Percentiles rank a stretch among this genome's conserved stretches.
phyloP scores from a whole-genome alignment of 2,329 filamentous ascomycete species.

The Septoria linicola region DNA sequence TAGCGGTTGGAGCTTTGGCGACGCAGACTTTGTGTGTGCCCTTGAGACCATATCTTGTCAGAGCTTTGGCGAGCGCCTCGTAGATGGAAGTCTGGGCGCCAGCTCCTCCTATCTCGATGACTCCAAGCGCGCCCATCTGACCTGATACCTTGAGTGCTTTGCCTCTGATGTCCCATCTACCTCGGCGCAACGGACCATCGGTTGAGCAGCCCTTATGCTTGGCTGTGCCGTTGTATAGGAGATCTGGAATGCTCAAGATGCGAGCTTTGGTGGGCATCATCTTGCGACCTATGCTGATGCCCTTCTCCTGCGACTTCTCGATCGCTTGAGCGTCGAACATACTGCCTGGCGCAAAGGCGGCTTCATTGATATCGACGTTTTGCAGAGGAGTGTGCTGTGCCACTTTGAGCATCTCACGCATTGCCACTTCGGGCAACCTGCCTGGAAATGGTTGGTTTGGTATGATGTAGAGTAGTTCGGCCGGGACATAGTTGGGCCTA shows the following conservation, averaged over 20 bases:
- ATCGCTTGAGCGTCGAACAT: not conserved
- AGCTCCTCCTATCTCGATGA: not conserved
- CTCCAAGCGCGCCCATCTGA: not conserved
- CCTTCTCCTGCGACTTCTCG: not conserved
- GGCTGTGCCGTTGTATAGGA: not conserved
- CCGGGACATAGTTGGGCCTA: constrained; percentile 8
- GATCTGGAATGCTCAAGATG: not conserved
- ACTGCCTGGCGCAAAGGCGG: not conserved
- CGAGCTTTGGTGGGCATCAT: constrained; percentile 6
- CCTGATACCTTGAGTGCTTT: not conserved
- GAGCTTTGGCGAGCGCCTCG: not conserved
- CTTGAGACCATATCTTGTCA: not conserved
- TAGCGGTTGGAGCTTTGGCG: not conserved
- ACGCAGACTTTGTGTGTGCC: not conserved
- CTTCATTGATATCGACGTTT: not conserved
- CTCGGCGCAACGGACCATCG: not conserved
- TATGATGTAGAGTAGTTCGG: constrained; percentile 13
- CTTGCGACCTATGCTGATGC: not conserved
- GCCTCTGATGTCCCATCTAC: constrained; percentile 4
- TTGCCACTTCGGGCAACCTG: constrained; percentile 6
- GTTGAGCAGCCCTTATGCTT: too few species aligned
- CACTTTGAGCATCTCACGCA: constrained; percentile 5
- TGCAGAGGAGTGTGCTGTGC: not conserved
- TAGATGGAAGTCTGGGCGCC: not conserved
- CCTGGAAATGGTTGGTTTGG: constrained; percentile 7